These are phyloP conservation scores for Naganishia liquefaciens DNA, from an alignment of 1,284 basidiomycete genomes.

Conservation along the genomic window DNA sequence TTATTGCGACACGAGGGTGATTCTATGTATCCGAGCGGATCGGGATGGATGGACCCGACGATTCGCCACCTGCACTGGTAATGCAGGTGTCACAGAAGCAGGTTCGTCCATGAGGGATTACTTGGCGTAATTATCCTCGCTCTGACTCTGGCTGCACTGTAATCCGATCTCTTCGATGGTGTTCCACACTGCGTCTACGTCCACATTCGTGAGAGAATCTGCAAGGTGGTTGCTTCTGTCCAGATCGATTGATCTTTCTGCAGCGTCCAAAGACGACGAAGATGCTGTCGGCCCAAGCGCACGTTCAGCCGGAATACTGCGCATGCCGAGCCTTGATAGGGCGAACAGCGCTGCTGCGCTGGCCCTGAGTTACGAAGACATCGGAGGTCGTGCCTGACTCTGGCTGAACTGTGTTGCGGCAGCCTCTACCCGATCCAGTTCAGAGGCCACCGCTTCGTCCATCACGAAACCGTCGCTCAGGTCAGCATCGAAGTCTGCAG, in stretches of 20 bases:
- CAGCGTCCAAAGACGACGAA: background rate
- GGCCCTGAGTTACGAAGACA: background rate
- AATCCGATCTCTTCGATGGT: background rate
- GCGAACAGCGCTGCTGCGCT: background rate
- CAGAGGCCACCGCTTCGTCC: conserved; percentile 18
- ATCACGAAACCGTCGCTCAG: conserved; percentile 10
- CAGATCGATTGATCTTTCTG: conserved; percentile 1
- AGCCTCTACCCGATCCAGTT: conserved; percentile 26
- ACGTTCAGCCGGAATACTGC: background rate
- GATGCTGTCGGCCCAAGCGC: background rate
- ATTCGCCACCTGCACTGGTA: background rate
- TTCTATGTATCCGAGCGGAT: conserved; percentile 4
- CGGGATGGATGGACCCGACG: background rate
- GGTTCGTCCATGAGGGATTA: background rate
- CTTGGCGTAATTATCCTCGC: background rate
- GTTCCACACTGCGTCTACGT: conserved; percentile 1
- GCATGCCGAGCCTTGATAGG: background rate
- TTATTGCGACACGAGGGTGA: background rate
- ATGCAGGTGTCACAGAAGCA: background rate
- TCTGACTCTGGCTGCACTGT: conserved; percentile 4
- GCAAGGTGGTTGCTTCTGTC: conserved; percentile 9
- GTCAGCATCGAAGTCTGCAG: conserved; percentile 7
- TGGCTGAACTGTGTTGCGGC: conserved; percentile 9
- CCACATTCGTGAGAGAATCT: background rate
- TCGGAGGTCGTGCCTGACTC: background rate